These are phyloP conservation scores for Peltaster fructicola DNA, from an alignment of 2,329 filamentous ascomycete species.

Conservation along the genomic window DNA sequence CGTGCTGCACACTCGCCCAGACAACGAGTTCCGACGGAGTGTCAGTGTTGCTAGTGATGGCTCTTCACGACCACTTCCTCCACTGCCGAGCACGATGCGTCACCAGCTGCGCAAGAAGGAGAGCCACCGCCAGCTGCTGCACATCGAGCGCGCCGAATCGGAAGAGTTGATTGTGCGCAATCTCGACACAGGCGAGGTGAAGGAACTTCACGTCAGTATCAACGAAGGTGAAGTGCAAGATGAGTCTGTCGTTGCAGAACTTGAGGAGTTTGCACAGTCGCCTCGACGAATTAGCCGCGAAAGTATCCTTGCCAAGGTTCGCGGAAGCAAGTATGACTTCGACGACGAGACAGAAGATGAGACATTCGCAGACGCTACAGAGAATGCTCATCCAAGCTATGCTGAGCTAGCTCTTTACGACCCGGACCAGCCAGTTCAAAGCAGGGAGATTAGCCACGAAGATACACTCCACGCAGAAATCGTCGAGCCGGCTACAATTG, in stretches of 20 bases:
- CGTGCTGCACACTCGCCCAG: constrained; percentile 33
- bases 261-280: constrained; percentile 19
- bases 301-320: constrained; percentile 78
- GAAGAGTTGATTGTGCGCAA: constrained; percentile 15
- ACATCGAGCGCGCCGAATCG: constrained; percentile 37
- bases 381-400: constrained; percentile 16
- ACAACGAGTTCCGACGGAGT: constrained; percentile 43
- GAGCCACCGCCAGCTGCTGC: constrained; percentile 47
- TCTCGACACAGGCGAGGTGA: constrained; percentile 12
- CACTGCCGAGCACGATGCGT: too few relatives aligned
- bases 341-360: constrained; percentile 19
- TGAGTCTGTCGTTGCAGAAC: constrained; percentile 17
- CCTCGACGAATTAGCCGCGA: constrained; percentile 76
- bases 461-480: constrained; percentile 29
- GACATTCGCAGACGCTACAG: constrained; percentile 27
- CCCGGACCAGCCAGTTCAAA: constrained; percentile 79
- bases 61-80: constrained; percentile 71
- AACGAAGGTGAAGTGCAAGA: constrained; percentile 15
- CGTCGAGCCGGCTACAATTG: constrained; percentile 48
- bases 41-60: constrained; percentile 63
- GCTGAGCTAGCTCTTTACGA: constrained; percentile 44
- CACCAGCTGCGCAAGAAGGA: too few relatives aligned
- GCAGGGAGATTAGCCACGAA: constrained; percentile 46
- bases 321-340: constrained; percentile 40
- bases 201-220: constrained; percentile 8